A percentile compares a stretch with the other conserved stretches of the same genome.
phyloP scores from a whole-genome alignment of 805 yeast genomes.

The Vanderwaltozyma polyspora region DNA sequence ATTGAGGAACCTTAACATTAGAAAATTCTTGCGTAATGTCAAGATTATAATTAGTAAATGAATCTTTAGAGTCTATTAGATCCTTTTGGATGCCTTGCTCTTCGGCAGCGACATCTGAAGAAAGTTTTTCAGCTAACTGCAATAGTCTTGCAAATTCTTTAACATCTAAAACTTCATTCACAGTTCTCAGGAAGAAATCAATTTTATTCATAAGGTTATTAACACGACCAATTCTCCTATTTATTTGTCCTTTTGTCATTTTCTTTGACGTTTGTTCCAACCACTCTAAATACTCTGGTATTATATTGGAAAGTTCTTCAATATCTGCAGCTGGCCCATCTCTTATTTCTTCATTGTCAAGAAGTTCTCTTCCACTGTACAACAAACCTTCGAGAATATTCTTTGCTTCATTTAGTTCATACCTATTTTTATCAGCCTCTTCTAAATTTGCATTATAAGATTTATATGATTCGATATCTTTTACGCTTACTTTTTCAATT shows the following conservation, averaged over 20 bases:
- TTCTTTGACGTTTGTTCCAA: constrained; percentile 57
- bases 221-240: constrained; percentile 17
- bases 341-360: constrained; percentile 42
- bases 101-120: constrained; percentile 34
- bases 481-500: constrained; percentile 38
- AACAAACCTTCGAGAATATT: constrained; percentile 66
- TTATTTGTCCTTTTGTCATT: constrained; percentile 32
- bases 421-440: constrained; percentile 33
- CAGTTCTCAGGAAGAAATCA: constrained; percentile 31
- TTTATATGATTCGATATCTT: constrained; percentile 36
- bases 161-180: constrained; percentile 36
- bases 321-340: constrained; percentile 33
- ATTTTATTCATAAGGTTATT: constrained; percentile 22
- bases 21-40: constrained; percentile 43
- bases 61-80: constrained; percentile 31
- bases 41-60: constrained; percentile 35
- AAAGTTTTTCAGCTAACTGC: constrained; percentile 31
- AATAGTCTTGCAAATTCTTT: constrained; percentile 35
- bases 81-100: constrained; percentile 37
- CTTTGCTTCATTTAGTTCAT: constrained; percentile 49
- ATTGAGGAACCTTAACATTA: constrained; percentile 29
- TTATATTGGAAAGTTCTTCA: constrained; percentile 27
- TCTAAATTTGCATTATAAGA: constrained; percentile 43
- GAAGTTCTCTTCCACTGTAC: constrained; percentile 51
- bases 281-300: constrained; percentile 58